Evolutionary conservation across 2,329 filamentous ascomycete genomes (phyloP).

Genomic region (Botrytis porri): DNA sequence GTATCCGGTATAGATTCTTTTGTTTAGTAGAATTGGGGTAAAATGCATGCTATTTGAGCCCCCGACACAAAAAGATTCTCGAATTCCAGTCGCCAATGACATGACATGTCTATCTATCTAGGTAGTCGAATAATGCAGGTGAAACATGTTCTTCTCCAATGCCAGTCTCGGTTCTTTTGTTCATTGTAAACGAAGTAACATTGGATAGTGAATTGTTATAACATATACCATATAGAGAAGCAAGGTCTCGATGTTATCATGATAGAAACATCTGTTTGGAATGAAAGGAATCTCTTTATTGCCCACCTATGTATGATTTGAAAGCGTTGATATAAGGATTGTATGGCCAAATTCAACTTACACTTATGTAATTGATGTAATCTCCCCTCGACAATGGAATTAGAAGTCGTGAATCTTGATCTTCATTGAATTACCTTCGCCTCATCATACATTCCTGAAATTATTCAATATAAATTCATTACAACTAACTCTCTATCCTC

Average conservation of each 20-base stretch:
- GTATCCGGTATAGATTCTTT: not conserved
- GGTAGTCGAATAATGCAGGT: not conserved
- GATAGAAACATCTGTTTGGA: not conserved
- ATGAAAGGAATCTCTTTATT: not conserved
- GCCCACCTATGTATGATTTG: not conserved
- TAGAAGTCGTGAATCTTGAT: not conserved
- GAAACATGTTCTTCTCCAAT: not conserved
- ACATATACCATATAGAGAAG: not conserved
- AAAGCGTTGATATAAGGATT: not conserved
- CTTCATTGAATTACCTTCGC: not conserved
- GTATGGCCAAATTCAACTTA: too few relatives aligned
- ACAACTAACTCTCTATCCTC: not conserved
- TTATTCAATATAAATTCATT: not conserved
- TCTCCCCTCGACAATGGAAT: not conserved
- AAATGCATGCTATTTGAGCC: not conserved
- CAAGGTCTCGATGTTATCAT: not conserved
- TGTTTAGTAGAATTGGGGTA: not conserved
- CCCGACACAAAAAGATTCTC: not conserved
- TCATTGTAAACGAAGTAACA: not conserved
- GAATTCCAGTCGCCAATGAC: not conserved
- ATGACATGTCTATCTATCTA: not conserved
- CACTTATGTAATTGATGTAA: not conserved
- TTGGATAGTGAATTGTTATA: not conserved
- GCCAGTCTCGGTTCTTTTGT: not conserved
- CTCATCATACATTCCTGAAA: not conserved